Evolutionary conservation across 305 asterid genomes (phyloP).

Genomic region (Fraxinus sp.): DNA sequence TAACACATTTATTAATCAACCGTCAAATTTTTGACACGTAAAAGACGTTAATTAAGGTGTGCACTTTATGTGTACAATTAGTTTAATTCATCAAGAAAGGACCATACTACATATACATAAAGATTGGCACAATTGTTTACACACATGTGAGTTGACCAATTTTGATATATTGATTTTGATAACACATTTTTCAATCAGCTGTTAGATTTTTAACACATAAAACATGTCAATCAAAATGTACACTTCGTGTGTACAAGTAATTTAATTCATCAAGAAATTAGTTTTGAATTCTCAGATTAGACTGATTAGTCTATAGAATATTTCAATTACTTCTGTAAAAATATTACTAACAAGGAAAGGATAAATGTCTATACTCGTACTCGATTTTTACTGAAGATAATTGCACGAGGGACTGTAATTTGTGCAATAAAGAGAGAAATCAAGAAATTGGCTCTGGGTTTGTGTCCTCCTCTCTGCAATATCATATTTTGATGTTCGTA

Average conservation of each 20-base stretch:
- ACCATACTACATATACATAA: neutral
- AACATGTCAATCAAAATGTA: neutral
- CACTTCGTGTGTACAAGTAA: no score
- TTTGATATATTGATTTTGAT: no score
- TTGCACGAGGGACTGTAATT: neutral
- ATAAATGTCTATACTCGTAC: neutral
- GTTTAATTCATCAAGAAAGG: no score
- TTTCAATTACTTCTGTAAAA: neutral
- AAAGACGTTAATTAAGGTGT: neutral
- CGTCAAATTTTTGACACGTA: neutral
- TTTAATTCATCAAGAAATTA: neutral
- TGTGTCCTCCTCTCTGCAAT: neutral
- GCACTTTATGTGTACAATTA: neutral
- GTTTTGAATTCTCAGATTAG: neutral
- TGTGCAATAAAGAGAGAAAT: neutral
- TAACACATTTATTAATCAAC: neutral
- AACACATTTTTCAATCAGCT: neutral
- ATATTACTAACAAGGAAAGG: neutral
- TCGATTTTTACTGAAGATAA: neutral
- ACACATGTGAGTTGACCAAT: no score
- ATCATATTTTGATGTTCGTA: constrained; percentile 38
- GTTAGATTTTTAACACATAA: no score
- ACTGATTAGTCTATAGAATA: no score
- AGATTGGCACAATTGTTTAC: no score
- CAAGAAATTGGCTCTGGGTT: neutral